Evolutionary conservation across 192 early-diverging fungal species (phyloP), one percentile per base, ranked within the genome.

Genomic region (Backusella sp.): DNA sequence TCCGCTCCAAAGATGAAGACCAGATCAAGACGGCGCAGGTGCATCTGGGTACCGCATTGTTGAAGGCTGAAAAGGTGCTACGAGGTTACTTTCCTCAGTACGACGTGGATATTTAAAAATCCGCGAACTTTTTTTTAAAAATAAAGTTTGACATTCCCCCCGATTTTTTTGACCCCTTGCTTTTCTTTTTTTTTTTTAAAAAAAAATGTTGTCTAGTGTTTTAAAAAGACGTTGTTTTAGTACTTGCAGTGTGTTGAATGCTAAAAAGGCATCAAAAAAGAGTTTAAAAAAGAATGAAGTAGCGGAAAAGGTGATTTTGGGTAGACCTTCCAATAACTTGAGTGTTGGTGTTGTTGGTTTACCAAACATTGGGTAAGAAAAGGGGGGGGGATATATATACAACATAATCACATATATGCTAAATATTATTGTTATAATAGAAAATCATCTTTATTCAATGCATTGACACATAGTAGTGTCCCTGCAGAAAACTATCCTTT

Each of bases 401-500:
- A 56, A 56, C 8, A 19, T 8, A 32, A 32, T 32, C 3, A 32
- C 3, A 32, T 32, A 32, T 17, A n/a, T 46, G 4, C 26, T 36
- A 37, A 32, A 36, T 23, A 12, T 6, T 32, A 0, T 1, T n/a
- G n/a, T 32, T 59, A 21, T 39, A 12, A 66, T 76, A 79, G 69
- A 68, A 88, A 89, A 79, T 88, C 86, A n/a, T 84, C 84, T 0
- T 80, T 90, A 34, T 87, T 90, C 76, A 84, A 90, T 77, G 86
- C 81, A 21, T 36, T 92, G 41, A 86, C 85, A 14, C 84, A 88
- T 70, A 83, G 79, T 35, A 77, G 76, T 23, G 82, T 86, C 6
- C 79, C 82, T 23, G 85, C 91, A 26, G 93, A 92, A 70, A 95
- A 95, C 78, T 95, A 92, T 77, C 94, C 94, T 8, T 95, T 95